These are phyloP conservation scores for Cyberlindnera lachancei DNA, from an alignment of 805 yeast species.

Conservation along the genomic window DNA sequence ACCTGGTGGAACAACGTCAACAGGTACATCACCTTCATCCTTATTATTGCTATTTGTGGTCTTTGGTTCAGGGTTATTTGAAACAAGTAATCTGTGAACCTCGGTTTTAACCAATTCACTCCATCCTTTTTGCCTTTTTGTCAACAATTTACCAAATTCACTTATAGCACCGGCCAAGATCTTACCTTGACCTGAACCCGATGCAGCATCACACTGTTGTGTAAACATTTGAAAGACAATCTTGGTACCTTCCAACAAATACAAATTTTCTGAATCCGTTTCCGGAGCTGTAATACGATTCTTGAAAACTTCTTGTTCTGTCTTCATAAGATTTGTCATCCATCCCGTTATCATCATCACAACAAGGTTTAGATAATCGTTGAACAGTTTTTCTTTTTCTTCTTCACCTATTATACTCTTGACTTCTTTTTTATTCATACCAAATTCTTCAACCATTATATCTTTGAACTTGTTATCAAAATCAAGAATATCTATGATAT, in stretches of 20 bases:
- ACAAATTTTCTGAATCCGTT: conserved; percentile 52
- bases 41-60: no score
- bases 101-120: conserved; percentile 46
- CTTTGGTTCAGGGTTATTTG: conserved; percentile 22
- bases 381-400: conserved; percentile 62
- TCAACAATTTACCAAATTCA: conserved; percentile 56
- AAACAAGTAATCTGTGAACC: conserved; percentile 29
- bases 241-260: conserved; percentile 69
- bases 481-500: conserved; percentile 64
- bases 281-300: conserved; percentile 70
- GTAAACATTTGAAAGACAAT: conserved; percentile 75
- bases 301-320: conserved; percentile 59
- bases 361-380: conserved; percentile 70
- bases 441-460: conserved; percentile 43
- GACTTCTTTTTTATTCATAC: conserved; percentile 36
- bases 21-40: conserved; percentile 31
- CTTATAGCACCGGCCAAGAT: conserved; percentile 73
- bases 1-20: conserved; percentile 57
- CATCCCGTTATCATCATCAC: conserved; percentile 76
- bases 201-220: conserved; percentile 87
- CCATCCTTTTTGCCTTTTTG: conserved; percentile 60
- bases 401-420: conserved; percentile 62
- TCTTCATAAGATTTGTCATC: conserved; percentile 61
- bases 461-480: conserved; percentile 65
- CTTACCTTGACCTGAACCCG: conserved; percentile 74